A percentile compares a stretch with the other conserved stretches of the same genome.
phyloP scores from a whole-genome alignment of 2,329 filamentous ascomycete genomes.

The Aspergillus pseudonomiae region DNA sequence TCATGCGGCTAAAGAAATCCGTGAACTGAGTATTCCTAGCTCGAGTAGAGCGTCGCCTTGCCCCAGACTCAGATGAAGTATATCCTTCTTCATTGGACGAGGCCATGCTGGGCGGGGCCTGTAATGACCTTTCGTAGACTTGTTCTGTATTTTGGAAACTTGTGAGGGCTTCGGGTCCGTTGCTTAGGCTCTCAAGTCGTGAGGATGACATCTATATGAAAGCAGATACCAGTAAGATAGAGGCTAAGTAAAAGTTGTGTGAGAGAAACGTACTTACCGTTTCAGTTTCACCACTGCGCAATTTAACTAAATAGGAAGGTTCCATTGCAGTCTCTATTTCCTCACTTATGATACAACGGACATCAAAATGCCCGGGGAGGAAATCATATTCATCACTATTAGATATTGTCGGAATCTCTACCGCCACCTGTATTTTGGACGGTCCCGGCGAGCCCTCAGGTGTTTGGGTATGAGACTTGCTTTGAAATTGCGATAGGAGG shows the following conservation, averaged over 20 bases:
- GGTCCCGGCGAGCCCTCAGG: neutral
- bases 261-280: constrained; percentile 34
- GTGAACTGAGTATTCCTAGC: constrained; percentile 21
- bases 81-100: constrained; percentile 18
- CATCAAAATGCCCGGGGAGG: constrained; percentile 43
- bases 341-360: constrained; percentile 35
- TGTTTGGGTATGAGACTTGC: neutral
- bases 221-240: constrained; percentile 11
- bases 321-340: constrained; percentile 23
- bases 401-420: constrained; percentile 36
- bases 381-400: constrained; percentile 41
- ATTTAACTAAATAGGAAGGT: constrained; percentile 35
- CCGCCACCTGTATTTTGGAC: constrained; percentile 14
- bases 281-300: constrained; percentile 40
- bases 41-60: constrained; percentile 16
- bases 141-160: constrained; percentile 24
- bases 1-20: constrained; percentile 21
- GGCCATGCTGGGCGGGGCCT: constrained; percentile 2
- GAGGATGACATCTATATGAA: constrained; percentile 30
- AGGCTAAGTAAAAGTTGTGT: neutral
- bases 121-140: constrained; percentile 9
- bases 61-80: constrained; percentile 6
- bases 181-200: constrained; percentile 31
- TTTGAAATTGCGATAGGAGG: constrained; percentile 21
- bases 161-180: constrained; percentile 30